Evolutionary conservation across 2,329 filamentous ascomycete genomes (phyloP).

Genomic region (Didymella arachidicola): DNA sequence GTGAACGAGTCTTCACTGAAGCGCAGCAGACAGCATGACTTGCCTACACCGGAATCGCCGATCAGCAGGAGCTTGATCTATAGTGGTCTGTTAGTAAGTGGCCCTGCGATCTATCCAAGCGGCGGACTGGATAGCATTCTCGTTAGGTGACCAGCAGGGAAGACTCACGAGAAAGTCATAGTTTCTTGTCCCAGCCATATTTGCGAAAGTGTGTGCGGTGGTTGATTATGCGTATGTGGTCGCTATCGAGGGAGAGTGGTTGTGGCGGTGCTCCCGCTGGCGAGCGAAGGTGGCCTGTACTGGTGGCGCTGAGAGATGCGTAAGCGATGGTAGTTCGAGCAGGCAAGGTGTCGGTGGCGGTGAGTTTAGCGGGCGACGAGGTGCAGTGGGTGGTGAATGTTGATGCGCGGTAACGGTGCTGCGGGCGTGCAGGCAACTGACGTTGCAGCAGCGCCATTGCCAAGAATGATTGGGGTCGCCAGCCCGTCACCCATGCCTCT

Average conservation of each 20-base stretch:
- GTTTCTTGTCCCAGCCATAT: conserved; percentile 96
- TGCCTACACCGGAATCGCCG: conserved; percentile 94
- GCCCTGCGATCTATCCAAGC: background rate
- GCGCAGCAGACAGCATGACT: conserved; percentile 94
- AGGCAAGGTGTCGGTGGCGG: conserved; percentile 2
- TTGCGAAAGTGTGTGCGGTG: conserved; percentile 26
- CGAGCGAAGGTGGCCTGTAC: conserved; percentile 22
- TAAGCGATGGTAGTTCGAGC: conserved; percentile 2
- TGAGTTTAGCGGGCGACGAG: background rate
- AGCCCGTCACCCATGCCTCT: background rate
- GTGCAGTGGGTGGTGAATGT: conserved; percentile 2
- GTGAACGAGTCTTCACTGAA: conserved; percentile 99
- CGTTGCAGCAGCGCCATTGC: conserved; percentile 3
- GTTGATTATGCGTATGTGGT: conserved; percentile 17
- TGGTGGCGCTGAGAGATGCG: conserved; percentile 11
- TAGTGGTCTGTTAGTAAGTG: conserved; percentile 23
- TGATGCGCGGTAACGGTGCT: conserved; percentile 13
- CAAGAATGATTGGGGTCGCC: background rate
- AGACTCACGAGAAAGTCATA: conserved; percentile 94
- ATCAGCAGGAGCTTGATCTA: conserved; percentile 98
- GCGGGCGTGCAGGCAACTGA: conserved; percentile 14
- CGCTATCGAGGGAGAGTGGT: conserved; percentile 28
- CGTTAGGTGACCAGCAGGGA: conserved; percentile 10
- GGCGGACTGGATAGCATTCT: conserved; percentile 15
- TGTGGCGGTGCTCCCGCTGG: conserved; percentile 39